Percentiles rank a stretch among this genome's conserved stretches.
Evolutionary conservation across 306 rosid genomes (phyloP).

Genomic region (Lablab purpureus): DNA sequence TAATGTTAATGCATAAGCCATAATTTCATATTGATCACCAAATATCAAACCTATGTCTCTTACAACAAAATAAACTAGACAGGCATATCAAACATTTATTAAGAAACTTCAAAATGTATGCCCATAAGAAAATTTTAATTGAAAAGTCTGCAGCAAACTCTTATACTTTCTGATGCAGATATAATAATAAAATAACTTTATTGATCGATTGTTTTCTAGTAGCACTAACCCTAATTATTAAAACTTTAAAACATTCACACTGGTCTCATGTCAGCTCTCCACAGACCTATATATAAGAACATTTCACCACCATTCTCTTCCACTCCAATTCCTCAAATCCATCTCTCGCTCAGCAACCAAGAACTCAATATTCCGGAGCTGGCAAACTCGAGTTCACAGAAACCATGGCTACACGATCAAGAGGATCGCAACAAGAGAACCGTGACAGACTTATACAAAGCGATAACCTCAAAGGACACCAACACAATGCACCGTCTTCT

Average conservation of each 20-base stretch:
- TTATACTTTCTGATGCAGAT: background rate
- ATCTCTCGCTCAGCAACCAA: background rate
- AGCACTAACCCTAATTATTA: background rate
- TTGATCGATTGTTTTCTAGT: background rate
- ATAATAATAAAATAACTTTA: too few species aligned
- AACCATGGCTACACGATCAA: constrained; percentile 23
- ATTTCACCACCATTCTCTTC: constrained; percentile 7
- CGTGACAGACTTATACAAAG: constrained; percentile 62
- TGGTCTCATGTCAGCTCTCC: too few species aligned
- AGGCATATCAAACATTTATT: too few species aligned
- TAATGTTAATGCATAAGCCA: too few species aligned
- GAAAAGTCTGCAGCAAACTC: too few species aligned
- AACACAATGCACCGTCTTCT: constrained; percentile 53
- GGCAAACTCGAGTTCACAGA: constrained; percentile 45
- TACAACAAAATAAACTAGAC: too few species aligned
- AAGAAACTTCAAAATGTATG: too few species aligned
- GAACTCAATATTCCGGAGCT: constrained; percentile 27
- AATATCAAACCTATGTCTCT: too few species aligned
- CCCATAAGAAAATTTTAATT: too few species aligned
- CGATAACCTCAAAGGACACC: constrained; percentile 56
- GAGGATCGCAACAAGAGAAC: constrained; percentile 47
- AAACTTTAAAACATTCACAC: too few species aligned
- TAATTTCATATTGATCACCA: too few species aligned
- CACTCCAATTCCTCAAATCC: background rate
- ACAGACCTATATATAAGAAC: background rate